Conservation (phyloP, 2,329 filamentous ascomycete genomes). For the Monosporascus sp. region DNA sequence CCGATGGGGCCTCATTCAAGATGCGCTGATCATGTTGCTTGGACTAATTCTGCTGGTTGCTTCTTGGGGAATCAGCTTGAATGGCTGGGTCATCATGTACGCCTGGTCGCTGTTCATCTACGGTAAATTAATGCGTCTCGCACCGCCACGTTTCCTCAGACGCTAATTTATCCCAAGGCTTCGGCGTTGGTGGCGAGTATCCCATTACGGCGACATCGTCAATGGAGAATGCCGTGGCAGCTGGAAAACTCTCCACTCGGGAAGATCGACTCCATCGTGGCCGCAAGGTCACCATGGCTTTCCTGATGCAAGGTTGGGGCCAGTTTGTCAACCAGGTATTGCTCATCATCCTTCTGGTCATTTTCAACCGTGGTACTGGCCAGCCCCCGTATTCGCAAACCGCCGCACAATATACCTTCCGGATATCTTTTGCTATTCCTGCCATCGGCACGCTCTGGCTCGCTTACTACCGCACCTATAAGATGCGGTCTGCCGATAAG, state of each 20-base stretch:
- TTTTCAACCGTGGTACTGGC: constrained; percentile 78
- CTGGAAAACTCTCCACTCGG: constrained; percentile 81
- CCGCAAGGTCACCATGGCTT: constrained; percentile 90
- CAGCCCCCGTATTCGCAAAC: constrained; percentile 70
- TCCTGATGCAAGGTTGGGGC: constrained; percentile 98
- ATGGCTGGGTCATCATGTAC: constrained; percentile 98
- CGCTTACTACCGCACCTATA: constrained; percentile 91
- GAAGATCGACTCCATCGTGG: constrained; percentile 94
- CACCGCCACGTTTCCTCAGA: constrained; percentile 34
- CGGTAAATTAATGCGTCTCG: constrained; percentile 39
- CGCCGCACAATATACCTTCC: constrained; percentile 86
- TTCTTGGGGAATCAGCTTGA: constrained; percentile 78
- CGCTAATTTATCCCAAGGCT: constrained; percentile 24
- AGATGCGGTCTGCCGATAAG: constrained; percentile 85
- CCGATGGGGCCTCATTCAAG: constrained; percentile 92
- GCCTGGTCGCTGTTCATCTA: constrained; percentile 93
- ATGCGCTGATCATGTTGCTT: constrained; percentile 89
- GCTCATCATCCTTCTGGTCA: constrained; percentile 77
- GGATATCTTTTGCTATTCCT: constrained; percentile 85
- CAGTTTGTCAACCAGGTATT: constrained; percentile 91
- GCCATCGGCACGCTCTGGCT: constrained; percentile 90
- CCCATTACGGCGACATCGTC: constrained; percentile 94
- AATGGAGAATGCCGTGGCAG: constrained; percentile 84
- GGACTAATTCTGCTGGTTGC: constrained; percentile 89
- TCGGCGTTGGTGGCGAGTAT: constrained; percentile 78